Conservation (phyloP, 192 early-diverging fungal species). For the Backusella australiensis region DNA sequence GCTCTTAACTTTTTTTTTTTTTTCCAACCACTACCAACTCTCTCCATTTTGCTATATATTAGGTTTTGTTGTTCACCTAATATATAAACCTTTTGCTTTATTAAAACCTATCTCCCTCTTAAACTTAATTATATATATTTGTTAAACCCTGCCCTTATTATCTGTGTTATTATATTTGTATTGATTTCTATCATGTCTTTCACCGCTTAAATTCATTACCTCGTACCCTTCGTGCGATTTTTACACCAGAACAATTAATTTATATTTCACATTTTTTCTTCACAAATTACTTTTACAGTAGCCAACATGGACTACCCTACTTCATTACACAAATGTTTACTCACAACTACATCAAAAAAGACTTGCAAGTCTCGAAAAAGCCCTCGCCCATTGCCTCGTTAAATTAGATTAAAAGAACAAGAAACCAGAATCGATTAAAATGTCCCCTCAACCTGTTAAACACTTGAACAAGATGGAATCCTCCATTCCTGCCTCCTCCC, state of each 20-base stretch:
- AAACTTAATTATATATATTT: not conserved
- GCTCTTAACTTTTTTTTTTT: not conserved
- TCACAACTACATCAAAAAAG: slow-evolving; percentile 24
- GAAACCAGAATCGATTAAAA: not conserved
- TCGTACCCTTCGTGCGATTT: slow-evolving; percentile 13
- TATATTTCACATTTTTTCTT: not conserved
- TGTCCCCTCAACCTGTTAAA: not conserved
- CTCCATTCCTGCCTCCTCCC: not conserved
- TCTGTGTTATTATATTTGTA: not conserved
- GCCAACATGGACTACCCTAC: slow-evolving; percentile 27
- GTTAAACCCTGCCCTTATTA: slow-evolving; percentile 2
- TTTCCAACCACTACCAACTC: not conserved
- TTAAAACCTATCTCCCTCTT: not conserved
- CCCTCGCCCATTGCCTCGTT: not conserved
- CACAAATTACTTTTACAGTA: not conserved
- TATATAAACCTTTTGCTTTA: not conserved
- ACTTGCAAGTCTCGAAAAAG: slow-evolving; percentile 24
- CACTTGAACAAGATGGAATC: not conserved
- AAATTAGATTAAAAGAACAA: not conserved
- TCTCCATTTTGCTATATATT: not conserved
- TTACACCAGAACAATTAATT: not conserved
- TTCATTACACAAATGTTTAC: slow-evolving; percentile 21
- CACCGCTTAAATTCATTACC: slow-evolving; percentile 9
- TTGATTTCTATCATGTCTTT: not conserved
- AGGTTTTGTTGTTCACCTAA: not conserved